phyloP scores from a whole-genome alignment of 2,329 filamentous ascomycete genomes.

The Raffaelea arxii region DNA sequence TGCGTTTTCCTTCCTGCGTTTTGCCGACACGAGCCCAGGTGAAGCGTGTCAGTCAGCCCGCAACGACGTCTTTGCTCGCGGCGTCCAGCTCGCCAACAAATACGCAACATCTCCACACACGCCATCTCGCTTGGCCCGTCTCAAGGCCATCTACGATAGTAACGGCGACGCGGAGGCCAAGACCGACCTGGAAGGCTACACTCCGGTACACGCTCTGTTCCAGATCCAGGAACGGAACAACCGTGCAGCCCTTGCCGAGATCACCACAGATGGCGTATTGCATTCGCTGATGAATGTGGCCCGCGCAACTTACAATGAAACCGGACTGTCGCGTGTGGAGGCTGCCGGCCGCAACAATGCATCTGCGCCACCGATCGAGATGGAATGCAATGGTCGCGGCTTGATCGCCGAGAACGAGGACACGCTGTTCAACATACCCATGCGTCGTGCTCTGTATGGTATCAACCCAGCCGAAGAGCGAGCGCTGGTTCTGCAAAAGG shows the following conservation, averaged over 20 bases:
- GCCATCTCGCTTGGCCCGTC: constrained; percentile 43
- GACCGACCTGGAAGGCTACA: constrained; percentile 36
- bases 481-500: constrained; percentile 62
- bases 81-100: constrained; percentile 38
- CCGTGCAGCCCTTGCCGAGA: constrained; percentile 55
- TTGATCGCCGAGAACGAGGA: constrained; percentile 58
- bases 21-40: constrained; percentile 64
- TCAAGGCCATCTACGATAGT: constrained; percentile 64
- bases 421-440: constrained; percentile 65
- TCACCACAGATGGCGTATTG: constrained; percentile 64
- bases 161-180: constrained; percentile 32
- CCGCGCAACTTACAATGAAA: constrained; percentile 50
- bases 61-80: constrained; percentile 61
- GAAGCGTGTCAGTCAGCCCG: constrained; percentile 65
- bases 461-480: constrained; percentile 56
- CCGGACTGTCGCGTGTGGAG: constrained; percentile 70
- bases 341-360: constrained; percentile 69
- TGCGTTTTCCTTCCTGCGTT: constrained; percentile 83
- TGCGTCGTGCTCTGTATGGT: constrained; percentile 69
- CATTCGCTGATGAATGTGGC: constrained; percentile 72
- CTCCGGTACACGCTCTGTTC: constrained; percentile 69
- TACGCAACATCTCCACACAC: constrained; percentile 24
- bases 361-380: constrained; percentile 75
- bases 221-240: constrained; percentile 66
- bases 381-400: constrained; percentile 62